A percentile compares a stretch with the other conserved stretches of the same genome.
Conservation (phyloP, 164 flowering plant genomes). For the Aristolochia contorta region DNA sequence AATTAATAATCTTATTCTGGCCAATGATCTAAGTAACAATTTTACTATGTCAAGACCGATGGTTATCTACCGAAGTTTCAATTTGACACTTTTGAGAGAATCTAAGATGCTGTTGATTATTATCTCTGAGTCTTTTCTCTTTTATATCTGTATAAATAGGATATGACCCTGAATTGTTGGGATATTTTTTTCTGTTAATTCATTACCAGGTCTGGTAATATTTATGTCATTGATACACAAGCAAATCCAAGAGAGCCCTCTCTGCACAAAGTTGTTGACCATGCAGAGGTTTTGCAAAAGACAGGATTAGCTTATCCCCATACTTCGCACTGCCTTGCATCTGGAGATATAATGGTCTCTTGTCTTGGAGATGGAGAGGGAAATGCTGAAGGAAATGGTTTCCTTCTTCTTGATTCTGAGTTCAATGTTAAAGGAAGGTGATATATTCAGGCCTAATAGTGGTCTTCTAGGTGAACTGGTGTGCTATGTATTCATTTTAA, state of each 20-base stretch:
- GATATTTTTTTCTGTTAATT: neutral
- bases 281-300: constrained; percentile 55
- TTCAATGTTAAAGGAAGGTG: constrained; percentile 98
- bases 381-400: constrained; percentile 85
- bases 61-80: too few relatives aligned
- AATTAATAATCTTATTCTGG: too few relatives aligned
- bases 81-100: too few relatives aligned
- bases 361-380: constrained; percentile 95
- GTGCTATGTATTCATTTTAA: too few relatives aligned
- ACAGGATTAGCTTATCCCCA: constrained; percentile 95
- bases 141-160: too few relatives aligned
- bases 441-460: too few relatives aligned
- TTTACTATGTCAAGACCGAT: too few relatives aligned
- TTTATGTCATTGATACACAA: constrained; percentile 71
- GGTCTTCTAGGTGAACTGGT: too few relatives aligned
- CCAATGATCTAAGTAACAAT: neutral
- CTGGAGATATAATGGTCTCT: constrained; percentile 88
- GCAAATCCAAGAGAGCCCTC: constrained; percentile 70
- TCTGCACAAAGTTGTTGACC: constrained; percentile 78
- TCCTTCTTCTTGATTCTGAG: constrained; percentile 91
- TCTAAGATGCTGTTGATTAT: too few relatives aligned
- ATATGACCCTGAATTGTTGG: neutral
- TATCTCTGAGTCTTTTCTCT: too few relatives aligned
- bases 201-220: constrained; percentile 73
- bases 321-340: constrained; percentile 96